Percentiles rank a stretch among this genome's conserved stretches.
These are phyloP conservation scores for Bisporella sp. DNA, from an alignment of 2,329 filamentous ascomycete species.

Conservation along the genomic window DNA sequence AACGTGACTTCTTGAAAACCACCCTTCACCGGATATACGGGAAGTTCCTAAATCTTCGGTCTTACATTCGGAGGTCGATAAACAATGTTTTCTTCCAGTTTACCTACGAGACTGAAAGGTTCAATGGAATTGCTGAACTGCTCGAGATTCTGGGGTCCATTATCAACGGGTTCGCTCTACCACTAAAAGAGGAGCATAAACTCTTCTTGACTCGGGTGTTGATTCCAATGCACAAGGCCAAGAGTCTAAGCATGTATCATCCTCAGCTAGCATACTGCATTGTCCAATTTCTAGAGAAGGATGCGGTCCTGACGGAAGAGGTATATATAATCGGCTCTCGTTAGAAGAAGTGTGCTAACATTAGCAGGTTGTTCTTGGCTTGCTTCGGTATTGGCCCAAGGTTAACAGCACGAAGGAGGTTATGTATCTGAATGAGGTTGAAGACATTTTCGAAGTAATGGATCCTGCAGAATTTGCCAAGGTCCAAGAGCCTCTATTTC, in stretches of 20 bases:
- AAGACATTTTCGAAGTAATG: conserved; percentile 99
- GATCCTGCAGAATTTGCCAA: conserved; percentile 97
- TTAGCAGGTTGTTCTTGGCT: conserved; percentile 75
- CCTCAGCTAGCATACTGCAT: conserved; percentile 98
- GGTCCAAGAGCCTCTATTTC: conserved; percentile 95
- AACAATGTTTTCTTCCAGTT: conserved; percentile 99
- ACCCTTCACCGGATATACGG: conserved; percentile 97
- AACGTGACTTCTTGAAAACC: conserved; percentile 96
- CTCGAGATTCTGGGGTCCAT: conserved; percentile 96
- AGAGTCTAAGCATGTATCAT: conserved; percentile 99
- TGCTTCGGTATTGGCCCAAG: conserved; percentile 97
- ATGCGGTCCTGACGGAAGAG: conserved; percentile 94
- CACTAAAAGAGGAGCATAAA: conserved; percentile 97
- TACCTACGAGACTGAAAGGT: conserved; percentile 95
- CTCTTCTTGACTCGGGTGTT: conserved; percentile 91
- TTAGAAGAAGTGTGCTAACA: too few relatives aligned
- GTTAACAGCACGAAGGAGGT: conserved; percentile 99
- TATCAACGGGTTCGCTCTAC: conserved; percentile 96
- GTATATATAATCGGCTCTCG: conserved; percentile 38
- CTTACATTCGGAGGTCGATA: conserved; percentile 95
- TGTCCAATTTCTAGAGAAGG: conserved; percentile 97
- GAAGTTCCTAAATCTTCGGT: conserved; percentile 95
- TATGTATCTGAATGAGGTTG: conserved; percentile 98
- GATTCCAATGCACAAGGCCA: conserved; percentile 93
- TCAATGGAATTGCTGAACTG: conserved; percentile 95